Conservation (phyloP, 2,329 filamentous ascomycete genomes). For the Sarocladiaceae sp. region DNA sequence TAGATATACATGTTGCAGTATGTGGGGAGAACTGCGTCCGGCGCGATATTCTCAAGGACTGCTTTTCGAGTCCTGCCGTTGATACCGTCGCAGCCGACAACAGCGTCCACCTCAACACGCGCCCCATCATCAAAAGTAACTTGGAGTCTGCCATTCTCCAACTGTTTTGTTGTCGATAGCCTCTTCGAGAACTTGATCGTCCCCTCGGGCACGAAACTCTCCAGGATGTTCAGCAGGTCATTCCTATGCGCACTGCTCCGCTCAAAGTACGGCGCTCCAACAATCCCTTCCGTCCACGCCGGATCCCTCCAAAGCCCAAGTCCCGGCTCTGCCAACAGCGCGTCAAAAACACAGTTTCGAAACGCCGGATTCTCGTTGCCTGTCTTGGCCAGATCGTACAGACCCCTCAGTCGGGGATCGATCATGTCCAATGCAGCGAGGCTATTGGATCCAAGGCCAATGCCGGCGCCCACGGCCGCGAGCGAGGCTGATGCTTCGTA, state of each 20-base stretch:
- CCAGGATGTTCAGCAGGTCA: slow-evolving; percentile 4
- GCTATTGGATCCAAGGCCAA: slow-evolving; percentile 8
- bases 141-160: background rate
- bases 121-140: background rate
- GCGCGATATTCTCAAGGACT: background rate
- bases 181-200: slow-evolving; percentile 4
- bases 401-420: background rate
- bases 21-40: background rate
- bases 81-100: slow-evolving; percentile 6
- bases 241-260: slow-evolving; percentile 3
- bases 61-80: slow-evolving; percentile 1
- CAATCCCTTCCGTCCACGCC: background rate
- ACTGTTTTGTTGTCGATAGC: background rate
- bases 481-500: slow-evolving; percentile 9
- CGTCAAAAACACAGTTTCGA: slow-evolving; percentile 5
- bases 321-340: background rate
- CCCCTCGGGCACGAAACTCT: slow-evolving; percentile 5
- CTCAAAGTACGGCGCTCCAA: slow-evolving; percentile 4
- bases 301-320: background rate
- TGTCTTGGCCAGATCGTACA: slow-evolving; percentile 5
- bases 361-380: slow-evolving; percentile 1
- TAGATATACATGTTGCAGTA: slow-evolving; percentile 9
- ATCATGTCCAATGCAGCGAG: slow-evolving; percentile 6
- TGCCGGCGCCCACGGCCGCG: slow-evolving; percentile 8
- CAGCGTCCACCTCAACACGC: background rate